Base-by-base conservation (phyloP, 2,329 filamentous ascomycete genomes). In the Trichoderma atrobrunneum region DNA sequence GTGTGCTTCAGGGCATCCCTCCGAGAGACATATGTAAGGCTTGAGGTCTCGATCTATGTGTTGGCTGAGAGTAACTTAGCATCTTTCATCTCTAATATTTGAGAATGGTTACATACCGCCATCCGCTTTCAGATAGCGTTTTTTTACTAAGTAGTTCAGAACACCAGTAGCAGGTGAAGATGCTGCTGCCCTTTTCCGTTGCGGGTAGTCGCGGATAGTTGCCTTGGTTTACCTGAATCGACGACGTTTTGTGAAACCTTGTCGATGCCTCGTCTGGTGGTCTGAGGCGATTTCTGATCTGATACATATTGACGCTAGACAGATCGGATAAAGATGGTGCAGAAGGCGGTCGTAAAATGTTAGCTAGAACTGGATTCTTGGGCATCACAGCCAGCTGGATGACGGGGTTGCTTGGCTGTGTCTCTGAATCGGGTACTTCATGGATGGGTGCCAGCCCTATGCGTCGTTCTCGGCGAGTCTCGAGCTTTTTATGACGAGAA, bases 41-140 rank as follows among this genome's bases (percentile, higher is more conserved):
- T 64, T 72, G 6, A 73, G 72, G 26, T 73, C 72, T 60, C 64
- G 72, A 21, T 73, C 69, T 26, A 68, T 51, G 7, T 73, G 72
- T 51, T 51, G 62, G 54, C 72, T 72, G 34, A 32, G 24, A 68
- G n/a, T 2, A 26, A 2, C 7, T 67, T 56, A 57, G 51, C 51
- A 43, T 4, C 14, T 36, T 30, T 48, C 64, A 51, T 67, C 12
- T 43, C 21, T 12, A 12, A 10, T 61, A 26, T n/a, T 0, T 7
- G n/a, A 21, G 43, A 51, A 51, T 51, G n/a, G 5, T 1, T 8
- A 43, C 59, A 26, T 72, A 73, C 61, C 67, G 67, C 67, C 67
- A 70, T 8, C 21, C 30, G 8, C 21, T 62, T 62, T 56, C 43
- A 0, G 57, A 63, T 0, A 63, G 36, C 36, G 26, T 16, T 28